phyloP scores from a whole-genome alignment of 73 alveolate species.

The Uronychia binucleata region DNA sequence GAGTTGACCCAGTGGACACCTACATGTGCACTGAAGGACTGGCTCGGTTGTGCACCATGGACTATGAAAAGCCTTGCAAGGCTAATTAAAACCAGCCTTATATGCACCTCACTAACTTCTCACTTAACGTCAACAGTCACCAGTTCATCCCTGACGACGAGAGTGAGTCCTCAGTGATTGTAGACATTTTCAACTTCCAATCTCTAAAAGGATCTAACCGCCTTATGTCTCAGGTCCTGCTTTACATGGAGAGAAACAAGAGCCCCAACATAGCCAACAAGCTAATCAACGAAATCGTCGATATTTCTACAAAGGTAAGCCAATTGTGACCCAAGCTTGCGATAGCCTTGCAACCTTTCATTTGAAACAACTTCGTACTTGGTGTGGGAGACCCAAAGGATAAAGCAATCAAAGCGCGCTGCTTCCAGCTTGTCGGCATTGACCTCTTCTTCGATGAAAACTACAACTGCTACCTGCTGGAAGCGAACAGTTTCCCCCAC shows the following conservation, averaged over 20 bases:
- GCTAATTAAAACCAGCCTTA: slow-evolving; percentile 69
- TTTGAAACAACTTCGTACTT: not conserved
- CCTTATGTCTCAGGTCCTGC: not conserved
- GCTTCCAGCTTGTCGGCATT: not conserved
- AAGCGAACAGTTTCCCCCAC: not conserved
- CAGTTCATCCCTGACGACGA: slow-evolving; percentile 7
- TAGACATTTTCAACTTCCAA: not conserved
- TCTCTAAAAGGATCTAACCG: not conserved
- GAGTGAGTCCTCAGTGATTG: not conserved
- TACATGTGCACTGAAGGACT: slow-evolving; percentile 96
- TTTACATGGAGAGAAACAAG: not conserved
- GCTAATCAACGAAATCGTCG: not conserved
- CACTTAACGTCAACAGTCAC: slow-evolving; percentile 69
- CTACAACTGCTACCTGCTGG: not conserved
- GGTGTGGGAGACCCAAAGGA: not conserved
- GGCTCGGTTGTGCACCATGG: slow-evolving; percentile 89
- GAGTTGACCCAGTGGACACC: slow-evolving; percentile 90
- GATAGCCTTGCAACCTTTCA: not conserved
- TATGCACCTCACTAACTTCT: slow-evolving; percentile 89
- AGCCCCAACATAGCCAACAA: not conserved
- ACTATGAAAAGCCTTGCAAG: slow-evolving; percentile 77
- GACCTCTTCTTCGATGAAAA: not conserved
- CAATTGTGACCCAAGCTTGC: not conserved
- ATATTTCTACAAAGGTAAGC: not conserved
- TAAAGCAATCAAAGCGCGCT: not conserved